phyloP scores from a whole-genome alignment of 192 early-diverging fungal genomes.

The Spizellomyces sp. region DNA sequence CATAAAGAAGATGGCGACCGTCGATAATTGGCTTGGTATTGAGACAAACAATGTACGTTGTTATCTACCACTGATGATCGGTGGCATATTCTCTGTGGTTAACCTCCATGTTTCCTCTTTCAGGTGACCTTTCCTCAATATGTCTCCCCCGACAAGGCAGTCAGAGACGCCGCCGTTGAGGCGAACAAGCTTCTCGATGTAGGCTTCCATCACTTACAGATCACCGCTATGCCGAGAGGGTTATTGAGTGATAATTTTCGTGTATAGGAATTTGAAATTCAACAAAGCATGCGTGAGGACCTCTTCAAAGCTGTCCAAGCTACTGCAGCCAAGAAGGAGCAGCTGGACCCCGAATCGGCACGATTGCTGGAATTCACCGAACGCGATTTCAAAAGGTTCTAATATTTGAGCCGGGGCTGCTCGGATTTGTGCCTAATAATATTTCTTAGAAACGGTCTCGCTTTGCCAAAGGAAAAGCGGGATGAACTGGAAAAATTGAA shows the following conservation, averaged over 20 bases:
- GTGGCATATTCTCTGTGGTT: not conserved
- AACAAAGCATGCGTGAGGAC: constrained; percentile 41
- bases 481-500: constrained; percentile 63
- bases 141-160: constrained; percentile 34
- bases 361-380: constrained; percentile 73
- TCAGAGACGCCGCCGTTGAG: constrained; percentile 38
- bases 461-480: constrained; percentile 61
- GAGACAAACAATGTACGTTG: constrained; percentile 11
- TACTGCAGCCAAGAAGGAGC: constrained; percentile 27
- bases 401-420: not conserved
- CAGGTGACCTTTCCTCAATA: constrained; percentile 37
- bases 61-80: not conserved
- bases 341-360: constrained; percentile 60
- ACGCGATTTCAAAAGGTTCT: constrained; percentile 59
- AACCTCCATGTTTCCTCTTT: not conserved
- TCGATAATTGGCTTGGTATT: constrained; percentile 11
- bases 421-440: not conserved
- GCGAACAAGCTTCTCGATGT: constrained; percentile 25
- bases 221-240: not conserved
- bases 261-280: constrained; percentile 37
- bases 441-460: constrained; percentile 59
- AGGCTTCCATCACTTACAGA: not conserved
- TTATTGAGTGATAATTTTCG: not conserved
- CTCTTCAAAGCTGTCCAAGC: constrained; percentile 30
- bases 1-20: constrained; percentile 7